Percentiles rank a stretch among this genome's conserved stretches.
These are phyloP conservation scores for Bodo saltans DNA, from an alignment of 78 protist species.

Conservation along the genomic window DNA sequence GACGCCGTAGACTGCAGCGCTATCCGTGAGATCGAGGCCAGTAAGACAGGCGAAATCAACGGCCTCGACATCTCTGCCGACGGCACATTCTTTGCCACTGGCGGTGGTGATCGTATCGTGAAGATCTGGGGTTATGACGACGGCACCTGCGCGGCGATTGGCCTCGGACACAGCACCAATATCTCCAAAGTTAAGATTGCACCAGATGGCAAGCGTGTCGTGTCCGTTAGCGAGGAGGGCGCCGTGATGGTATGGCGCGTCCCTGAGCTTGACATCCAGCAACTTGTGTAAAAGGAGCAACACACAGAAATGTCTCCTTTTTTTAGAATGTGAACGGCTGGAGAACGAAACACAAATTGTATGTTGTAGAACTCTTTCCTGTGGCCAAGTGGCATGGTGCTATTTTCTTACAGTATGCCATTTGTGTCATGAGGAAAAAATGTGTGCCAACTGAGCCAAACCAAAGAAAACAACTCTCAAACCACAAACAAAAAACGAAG, in stretches of 20 bases:
- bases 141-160: conserved; percentile 25
- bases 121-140: conserved; percentile 51
- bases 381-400: background rate
- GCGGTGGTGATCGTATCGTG: conserved; percentile 43
- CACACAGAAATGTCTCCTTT: background rate
- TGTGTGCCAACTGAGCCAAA: background rate
- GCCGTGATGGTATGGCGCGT: conserved; percentile 48
- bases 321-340: background rate
- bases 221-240: conserved; percentile 52
- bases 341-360: background rate
- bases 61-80: conserved; percentile 27
- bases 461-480: background rate
- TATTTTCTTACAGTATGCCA: background rate
- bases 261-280: background rate
- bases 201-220: conserved; percentile 43
- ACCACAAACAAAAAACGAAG: background rate
- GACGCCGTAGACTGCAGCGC: conserved; percentile 44
- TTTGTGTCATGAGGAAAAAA: background rate
- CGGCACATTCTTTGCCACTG: conserved; percentile 43
- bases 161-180: conserved; percentile 51
- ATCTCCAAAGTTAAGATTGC: conserved; percentile 7
- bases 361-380: background rate
- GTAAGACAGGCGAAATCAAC: conserved; percentile 35
- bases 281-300: background rate
- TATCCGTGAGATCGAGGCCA: conserved; percentile 56